Base-by-base conservation (phyloP, 2,329 filamentous ascomycete species). In the Colletotrichum magnum region DNA sequence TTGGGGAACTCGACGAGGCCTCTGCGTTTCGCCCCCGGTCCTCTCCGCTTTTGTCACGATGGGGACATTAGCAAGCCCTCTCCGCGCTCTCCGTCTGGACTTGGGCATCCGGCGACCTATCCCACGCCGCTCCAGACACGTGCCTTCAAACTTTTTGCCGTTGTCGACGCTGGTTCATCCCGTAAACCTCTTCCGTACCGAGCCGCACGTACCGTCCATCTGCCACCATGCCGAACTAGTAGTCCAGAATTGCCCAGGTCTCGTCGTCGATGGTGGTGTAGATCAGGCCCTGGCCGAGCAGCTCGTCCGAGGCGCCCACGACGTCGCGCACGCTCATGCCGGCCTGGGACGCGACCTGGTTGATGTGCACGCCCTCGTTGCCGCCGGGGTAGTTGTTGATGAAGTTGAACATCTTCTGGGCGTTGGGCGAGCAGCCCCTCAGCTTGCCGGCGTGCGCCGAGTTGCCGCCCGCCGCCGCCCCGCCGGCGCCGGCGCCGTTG, bases 191-290 rank as follows among this genome's bases (percentile, higher is more conserved):
- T 43, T 43, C 6, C 16, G 41, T 2, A 43, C 16, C 5, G 13
- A 43, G 16, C 41, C 41, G 13, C 15, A 7, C 36, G 13, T 4
- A 10, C 41, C 41, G 41, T 43, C 41, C 41, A n/a, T 43, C 41
- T 16, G 16, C 1, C 1, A 21, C 6, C 21, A n/a, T 16, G 50
- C 5, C 41, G 13, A 18, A 4, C 7, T n/a, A 91, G 71, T 86
- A 89, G 68, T 97, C 93, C 70, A 98, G 84, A 72, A 97, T 85
- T 51, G 94, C 94, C 92, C 93, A 98, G 1, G 95, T 98, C 80
- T 93, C 88, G 76, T 98, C 95, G 81, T 98, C 94, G 6, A 97
- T 88, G 10, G 97, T 99, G 32, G 94, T 94, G 82, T 94, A 99
- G 72, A 97, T 93, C 74, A 94, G 78, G 36, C 94, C 94, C 64